These are phyloP conservation scores for Isatis tinctoria DNA, from an alignment of 345 rosid species.

Conservation along the genomic window DNA sequence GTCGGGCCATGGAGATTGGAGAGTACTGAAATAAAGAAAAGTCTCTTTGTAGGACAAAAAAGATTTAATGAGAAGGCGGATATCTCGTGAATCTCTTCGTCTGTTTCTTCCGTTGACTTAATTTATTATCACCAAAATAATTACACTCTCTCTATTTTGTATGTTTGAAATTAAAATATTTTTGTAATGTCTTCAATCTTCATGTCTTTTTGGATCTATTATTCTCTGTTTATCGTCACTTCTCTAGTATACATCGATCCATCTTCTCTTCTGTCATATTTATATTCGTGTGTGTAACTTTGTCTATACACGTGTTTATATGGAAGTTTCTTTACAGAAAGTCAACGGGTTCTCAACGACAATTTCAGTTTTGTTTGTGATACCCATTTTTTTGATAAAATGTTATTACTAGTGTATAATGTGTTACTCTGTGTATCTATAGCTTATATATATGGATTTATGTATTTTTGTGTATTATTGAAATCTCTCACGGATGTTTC, in stretches of 20 bases:
- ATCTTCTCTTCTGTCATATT: constrained; percentile 22
- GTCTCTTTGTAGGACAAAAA: constrained; percentile 29
- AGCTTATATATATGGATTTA: neutral
- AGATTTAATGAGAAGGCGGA: constrained; percentile 17
- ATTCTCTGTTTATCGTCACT: constrained; percentile 32
- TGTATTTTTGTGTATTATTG: constrained; percentile 23
- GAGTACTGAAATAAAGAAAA: constrained; percentile 11
- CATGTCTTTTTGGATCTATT: constrained; percentile 21
- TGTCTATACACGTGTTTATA: constrained; percentile 27
- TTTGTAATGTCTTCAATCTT: neutral
- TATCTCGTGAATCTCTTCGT: constrained; percentile 36
- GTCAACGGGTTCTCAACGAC: constrained; percentile 33
- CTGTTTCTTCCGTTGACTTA: constrained; percentile 34
- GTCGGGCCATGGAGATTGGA: constrained; percentile 26
- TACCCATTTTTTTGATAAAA: too few relatives aligned
- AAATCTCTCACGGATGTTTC: constrained; percentile 11
- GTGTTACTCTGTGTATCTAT: neutral
- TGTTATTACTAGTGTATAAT: too few relatives aligned
- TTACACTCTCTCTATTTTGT: neutral
- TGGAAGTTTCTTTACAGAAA: constrained; percentile 24
- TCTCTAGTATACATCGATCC: constrained; percentile 11
- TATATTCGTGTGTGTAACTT: constrained; percentile 13
- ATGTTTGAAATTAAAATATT: neutral
- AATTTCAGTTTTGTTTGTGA: constrained; percentile 2
- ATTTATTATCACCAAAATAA: constrained; percentile 6